Percentiles rank a stretch among this genome's conserved stretches.
Conservation (phyloP, 352 stramenopile genomes). For the Phytopythium montanum region DNA sequence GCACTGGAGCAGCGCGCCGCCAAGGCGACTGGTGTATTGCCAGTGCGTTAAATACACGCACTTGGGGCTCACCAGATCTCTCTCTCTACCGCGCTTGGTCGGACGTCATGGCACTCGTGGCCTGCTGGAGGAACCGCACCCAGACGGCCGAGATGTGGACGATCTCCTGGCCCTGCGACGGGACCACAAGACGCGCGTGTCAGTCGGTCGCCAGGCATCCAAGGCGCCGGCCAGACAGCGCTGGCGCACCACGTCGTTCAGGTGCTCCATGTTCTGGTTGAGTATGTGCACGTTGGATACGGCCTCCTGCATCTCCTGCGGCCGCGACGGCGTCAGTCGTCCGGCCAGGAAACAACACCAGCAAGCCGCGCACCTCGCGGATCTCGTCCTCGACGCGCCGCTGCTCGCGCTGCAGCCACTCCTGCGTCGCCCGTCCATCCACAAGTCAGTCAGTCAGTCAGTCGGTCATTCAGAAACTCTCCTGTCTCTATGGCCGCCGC, state of each 20-base stretch:
- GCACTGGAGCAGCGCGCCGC: conserved; percentile 29
- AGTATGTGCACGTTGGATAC: conserved; percentile 81
- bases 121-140: conserved; percentile 63
- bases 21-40: conserved; percentile 13
- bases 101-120: conserved; percentile 23
- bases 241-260: conserved; percentile 69
- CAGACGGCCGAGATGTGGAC: conserved; percentile 69
- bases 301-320: conserved; percentile 74
- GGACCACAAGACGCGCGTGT: not conserved
- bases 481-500: not conserved
- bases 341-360: not conserved
- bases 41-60: conserved; percentile 6
- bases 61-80: not conserved
- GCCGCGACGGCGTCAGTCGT: not conserved
- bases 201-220: not conserved
- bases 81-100: conserved; percentile 29
- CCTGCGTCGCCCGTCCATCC: conserved; percentile 20
- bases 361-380: conserved; percentile 45
- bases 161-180: conserved; percentile 60
- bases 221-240: not conserved
- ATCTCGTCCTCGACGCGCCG: conserved; percentile 68
- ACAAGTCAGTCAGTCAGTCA: not conserved
- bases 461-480: no score
- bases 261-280: conserved; percentile 76
- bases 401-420: conserved; percentile 68